Evolutionary conservation across 257 asterid species (phyloP), one percentile per base, ranked within the genome.

Genomic region (Fraxinus quadrangulata): DNA sequence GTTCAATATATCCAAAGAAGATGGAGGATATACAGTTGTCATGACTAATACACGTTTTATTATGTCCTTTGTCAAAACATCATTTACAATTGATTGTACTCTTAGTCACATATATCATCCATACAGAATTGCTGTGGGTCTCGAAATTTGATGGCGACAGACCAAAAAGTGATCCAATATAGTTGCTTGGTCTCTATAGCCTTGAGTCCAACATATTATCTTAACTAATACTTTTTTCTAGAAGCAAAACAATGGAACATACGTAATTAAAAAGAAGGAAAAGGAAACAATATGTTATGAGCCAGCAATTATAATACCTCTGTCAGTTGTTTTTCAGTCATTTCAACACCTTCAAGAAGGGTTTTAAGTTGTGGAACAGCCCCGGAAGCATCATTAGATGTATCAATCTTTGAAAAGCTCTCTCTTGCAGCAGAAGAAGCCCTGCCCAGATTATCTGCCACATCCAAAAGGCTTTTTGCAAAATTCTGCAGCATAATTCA

Each of bases 341-440:
- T 93, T 83, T 94, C 98, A 80, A 96, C 98, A 80, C 99, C 99
- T 84, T 90, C 93, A 17, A 96, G 90, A 74, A 96, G 97, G 24
- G 89, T 86, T 82, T 85, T 93, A 73, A 93, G 90, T 70, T 92
- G 97, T 54, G 88, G 91, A 75, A 87, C 93, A 81, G 97, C 90
- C 77, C 97, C 97, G 45, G 85, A 82, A 47, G 86, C 83, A 77
- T 91, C 97, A 77, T 82, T 79, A 77, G 95, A 83, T 66, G 85
- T 71, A 81, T 96, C 97, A 70, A 93, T 82, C 71, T 93, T 92
- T 3, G 90, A 83, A 67, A 85, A 93, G 82, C 97, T 91, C 68
- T 85, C 95, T 87, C 90, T 96, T 67, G 94, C 99, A 72, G 93
- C 90, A 80, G 93, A 83, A 56, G 95, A 89, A 86, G 98, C 97